Percentiles rank a stretch among this genome's conserved stretches.
Evolutionary conservation across 2,329 filamentous ascomycete genomes (phyloP).

Genomic region (Alternaria longipes): DNA sequence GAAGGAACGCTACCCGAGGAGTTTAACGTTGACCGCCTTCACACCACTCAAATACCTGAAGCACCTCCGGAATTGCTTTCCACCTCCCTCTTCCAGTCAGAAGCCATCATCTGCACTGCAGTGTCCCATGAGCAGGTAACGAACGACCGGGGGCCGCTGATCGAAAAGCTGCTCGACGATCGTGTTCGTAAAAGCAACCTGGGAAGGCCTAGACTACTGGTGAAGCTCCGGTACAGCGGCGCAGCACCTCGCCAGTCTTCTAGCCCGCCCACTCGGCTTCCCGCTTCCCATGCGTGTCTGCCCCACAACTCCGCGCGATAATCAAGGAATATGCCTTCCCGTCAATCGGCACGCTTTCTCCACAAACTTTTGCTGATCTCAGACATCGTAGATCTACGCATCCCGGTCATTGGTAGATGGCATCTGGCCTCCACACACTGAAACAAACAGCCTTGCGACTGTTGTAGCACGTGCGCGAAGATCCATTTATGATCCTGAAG

Average conservation of each 20-base stretch:
- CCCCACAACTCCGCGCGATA: neutral
- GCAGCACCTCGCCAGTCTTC: constrained; percentile 2
- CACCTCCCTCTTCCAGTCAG: constrained; percentile 11
- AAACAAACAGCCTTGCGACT: neutral
- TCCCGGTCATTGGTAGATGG: neutral
- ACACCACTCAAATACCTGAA: constrained; percentile 5
- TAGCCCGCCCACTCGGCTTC: constrained; percentile 10
- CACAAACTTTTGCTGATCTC: constrained; percentile 2
- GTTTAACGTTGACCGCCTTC: neutral
- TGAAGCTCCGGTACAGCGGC: constrained; percentile 7
- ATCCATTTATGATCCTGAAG: neutral
- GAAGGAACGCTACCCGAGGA: neutral
- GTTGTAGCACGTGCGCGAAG: neutral
- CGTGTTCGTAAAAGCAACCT: constrained; percentile 1
- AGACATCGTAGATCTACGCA: constrained; percentile 9
- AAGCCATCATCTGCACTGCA: constrained; percentile 5
- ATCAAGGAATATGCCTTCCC: neutral
- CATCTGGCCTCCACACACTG: neutral
- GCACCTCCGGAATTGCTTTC: neutral
- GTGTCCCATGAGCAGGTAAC: constrained; percentile 6
- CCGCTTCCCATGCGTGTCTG: constrained; percentile 3
- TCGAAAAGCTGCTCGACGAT: constrained; percentile 13
- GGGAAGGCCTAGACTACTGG: constrained; percentile 3
- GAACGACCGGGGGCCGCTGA: constrained; percentile 7
- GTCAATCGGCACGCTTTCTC: constrained; percentile 12